These are phyloP conservation scores for Salix udensis DNA, from an alignment of 345 rosid genomes.

Conservation along the genomic window DNA sequence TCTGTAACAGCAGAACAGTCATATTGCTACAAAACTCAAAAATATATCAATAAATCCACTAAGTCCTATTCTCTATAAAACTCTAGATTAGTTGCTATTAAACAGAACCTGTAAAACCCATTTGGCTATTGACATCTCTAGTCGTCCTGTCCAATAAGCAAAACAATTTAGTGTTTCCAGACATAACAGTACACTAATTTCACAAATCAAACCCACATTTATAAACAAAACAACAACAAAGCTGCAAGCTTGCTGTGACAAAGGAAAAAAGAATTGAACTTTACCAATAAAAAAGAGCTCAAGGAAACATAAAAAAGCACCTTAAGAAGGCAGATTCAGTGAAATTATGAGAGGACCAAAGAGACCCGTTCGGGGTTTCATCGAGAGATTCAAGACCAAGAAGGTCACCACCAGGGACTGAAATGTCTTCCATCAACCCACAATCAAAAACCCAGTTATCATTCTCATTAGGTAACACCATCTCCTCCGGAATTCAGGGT, in stretches of 20 bases:
- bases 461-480: conserved; percentile 30
- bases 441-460: conserved; percentile 44
- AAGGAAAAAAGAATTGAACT: too few species aligned
- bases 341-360: conserved; percentile 35
- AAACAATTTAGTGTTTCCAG: background rate
- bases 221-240: background rate
- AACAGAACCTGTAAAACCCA: background rate
- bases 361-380: conserved; percentile 4
- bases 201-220: background rate
- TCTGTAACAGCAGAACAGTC: background rate
- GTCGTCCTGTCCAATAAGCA: background rate
- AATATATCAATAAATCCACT: background rate
- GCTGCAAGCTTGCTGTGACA: background rate
- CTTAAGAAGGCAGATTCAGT: conserved; percentile 29
- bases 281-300: background rate
- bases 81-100: background rate
- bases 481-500: conserved; percentile 11
- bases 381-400: conserved; percentile 31
- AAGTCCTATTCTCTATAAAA: background rate
- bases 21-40: background rate
- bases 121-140: background rate
- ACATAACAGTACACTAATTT: background rate
- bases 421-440: conserved; percentile 36
- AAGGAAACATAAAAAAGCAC: background rate
- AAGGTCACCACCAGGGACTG: conserved; percentile 39